Conservation (phyloP, 169 alveolate species). For the Eimeria maxima region DNA sequence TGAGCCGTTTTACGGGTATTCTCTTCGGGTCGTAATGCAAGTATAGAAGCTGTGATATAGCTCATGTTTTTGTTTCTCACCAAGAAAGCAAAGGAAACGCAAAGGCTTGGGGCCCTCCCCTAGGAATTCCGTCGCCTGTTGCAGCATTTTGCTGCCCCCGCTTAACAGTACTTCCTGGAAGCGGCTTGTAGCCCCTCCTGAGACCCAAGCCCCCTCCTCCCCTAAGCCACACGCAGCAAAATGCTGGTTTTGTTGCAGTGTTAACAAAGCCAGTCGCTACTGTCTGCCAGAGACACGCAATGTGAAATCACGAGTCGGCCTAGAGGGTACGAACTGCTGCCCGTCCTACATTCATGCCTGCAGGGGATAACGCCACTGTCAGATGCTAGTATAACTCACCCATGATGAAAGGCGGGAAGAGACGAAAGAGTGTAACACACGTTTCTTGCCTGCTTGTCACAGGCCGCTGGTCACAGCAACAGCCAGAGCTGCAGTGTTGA, state of each 20-base stretch:
- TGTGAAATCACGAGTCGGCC: not conserved
- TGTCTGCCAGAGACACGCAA: not conserved
- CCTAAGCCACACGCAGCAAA: not conserved
- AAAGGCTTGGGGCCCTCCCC: conserved; percentile 82
- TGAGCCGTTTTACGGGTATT: not conserved
- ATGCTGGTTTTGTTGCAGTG: not conserved
- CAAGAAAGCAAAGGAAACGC: conserved; percentile 77
- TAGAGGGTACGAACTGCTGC: not conserved
- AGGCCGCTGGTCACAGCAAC: conserved; percentile 39
- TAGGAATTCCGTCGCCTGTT: conserved; percentile 60
- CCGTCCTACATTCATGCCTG: not conserved
- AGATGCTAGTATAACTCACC: not conserved
- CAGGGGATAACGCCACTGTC: not conserved
- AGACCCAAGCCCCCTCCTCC: conserved; percentile 44
- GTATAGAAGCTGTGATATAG: not conserved
- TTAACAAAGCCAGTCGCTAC: not conserved
- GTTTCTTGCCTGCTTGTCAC: not conserved
- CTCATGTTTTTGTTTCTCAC: not conserved
- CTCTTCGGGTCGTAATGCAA: not conserved
- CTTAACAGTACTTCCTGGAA: conserved; percentile 49
- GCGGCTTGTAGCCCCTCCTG: conserved; percentile 49
- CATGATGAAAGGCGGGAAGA: not conserved
- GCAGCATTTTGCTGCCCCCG: conserved; percentile 73
- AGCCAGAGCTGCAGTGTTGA: not conserved
- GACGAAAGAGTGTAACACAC: not conserved